Base-by-base conservation (phyloP, 2,329 filamentous ascomycete genomes). In the Pleomassaria siparia region DNA sequence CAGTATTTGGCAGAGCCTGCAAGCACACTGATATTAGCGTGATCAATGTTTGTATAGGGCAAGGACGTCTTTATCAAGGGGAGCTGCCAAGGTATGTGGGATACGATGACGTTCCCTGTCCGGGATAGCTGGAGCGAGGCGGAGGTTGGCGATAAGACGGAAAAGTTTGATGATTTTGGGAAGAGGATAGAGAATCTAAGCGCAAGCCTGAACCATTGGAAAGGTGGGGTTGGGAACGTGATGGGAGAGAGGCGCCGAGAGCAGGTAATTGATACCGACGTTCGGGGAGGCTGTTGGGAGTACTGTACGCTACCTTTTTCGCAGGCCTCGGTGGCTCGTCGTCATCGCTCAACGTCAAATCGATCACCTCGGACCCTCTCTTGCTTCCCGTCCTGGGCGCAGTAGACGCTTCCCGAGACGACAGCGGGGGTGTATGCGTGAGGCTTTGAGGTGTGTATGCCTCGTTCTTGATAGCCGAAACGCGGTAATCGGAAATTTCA, bases 301-400 rank as follows among this genome's bases (percentile, higher is more conserved):
- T 67, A 58, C 52, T 63, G 62, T 72, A 72, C 63, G 68, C 66
- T 70, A 70, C 67, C 66, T 70, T 70, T 59, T 72, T 72, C 37
- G 67, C 52, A 48, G 66, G 66, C 60, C 65, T 64, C 35, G 49
- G 42, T 26, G 66, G 61, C 59, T 77, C 76, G 37, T 77, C 75
- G 44, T 77, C 74, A 50, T 77, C 75, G 51, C 71, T 74, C 39
- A 77, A 54, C 1, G 75, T 78, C 59, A 78, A 63, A 53, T 78
- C 76, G 43, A 79, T 76, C 21, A 78, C 74, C 43, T 75, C 74
- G 11, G 72, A 70, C 24, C 69, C 67, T 28, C 75, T 67, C 59
- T 78, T 79, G 46, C 64, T 69, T 21, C 70, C 67, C 12, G 64
- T 66, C 20, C 66, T 58, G 6, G 66, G 59, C 37, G 64, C 61